Evolutionary conservation across 139 green algal species (phyloP).

Genomic region (Marvania coccoides): DNA sequence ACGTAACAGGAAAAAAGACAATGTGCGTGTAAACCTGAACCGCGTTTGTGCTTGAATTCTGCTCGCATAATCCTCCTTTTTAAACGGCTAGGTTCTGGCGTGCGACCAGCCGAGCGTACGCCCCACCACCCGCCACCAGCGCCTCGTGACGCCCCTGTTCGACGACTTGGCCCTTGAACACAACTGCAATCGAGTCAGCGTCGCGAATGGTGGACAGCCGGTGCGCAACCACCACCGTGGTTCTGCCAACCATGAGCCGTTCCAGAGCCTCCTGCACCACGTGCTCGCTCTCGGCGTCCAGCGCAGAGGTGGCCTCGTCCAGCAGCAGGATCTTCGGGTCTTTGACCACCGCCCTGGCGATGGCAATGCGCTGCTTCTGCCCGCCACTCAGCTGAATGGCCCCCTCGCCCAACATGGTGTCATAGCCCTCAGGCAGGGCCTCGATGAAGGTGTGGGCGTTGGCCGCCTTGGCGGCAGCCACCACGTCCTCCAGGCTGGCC

Average conservation of each 20-base stretch:
- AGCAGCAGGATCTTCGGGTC: slow-evolving; percentile 51
- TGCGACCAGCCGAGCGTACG: slow-evolving; percentile 35
- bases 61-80: too few species aligned
- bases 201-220: slow-evolving; percentile 70
- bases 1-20: too few species aligned
- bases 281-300: slow-evolving; percentile 45
- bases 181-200: slow-evolving; percentile 76
- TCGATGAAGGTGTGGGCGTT: slow-evolving; percentile 60
- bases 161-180: slow-evolving; percentile 50
- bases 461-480: slow-evolving; percentile 45
- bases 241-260: slow-evolving; percentile 56
- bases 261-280: slow-evolving; percentile 52
- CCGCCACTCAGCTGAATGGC: slow-evolving; percentile 50
- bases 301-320: slow-evolving; percentile 55
- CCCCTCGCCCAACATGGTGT: slow-evolving; percentile 48
- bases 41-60: too few species aligned
- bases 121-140: slow-evolving; percentile 22
- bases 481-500: slow-evolving; percentile 38
- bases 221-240: slow-evolving; percentile 87
- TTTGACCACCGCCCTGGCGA: slow-evolving; percentile 61
- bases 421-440: slow-evolving; percentile 54
- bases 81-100: too few species aligned
- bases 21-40: too few species aligned
- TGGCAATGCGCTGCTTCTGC: slow-evolving; percentile 77
- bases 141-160: slow-evolving; percentile 57